Evolutionary conservation across 306 rosid species (phyloP), one percentile per base, ranked within the genome.

Genomic region (Calophaca sinica): DNA sequence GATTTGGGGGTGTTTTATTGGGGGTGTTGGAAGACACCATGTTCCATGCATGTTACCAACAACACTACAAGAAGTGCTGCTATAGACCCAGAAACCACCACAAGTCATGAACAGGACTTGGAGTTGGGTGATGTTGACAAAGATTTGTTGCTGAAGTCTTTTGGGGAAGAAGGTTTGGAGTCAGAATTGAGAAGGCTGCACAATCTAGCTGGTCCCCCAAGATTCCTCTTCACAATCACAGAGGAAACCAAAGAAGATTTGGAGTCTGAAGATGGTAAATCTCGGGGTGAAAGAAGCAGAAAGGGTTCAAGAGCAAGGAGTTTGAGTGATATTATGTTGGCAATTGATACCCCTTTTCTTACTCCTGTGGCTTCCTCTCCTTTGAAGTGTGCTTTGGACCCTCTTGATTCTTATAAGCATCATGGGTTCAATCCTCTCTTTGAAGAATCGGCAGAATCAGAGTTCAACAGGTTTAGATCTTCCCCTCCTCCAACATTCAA

Each of bases 171-270:
- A 62, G 50, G 87, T 65, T 86, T 91, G 50, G 97, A 91, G 6
- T 77, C 86, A 26, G 97, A 94, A 84, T 87, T 89, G 62, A 89
- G 88, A 93, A 91, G 97, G 86, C 86, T 94, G 75, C 96, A 94
- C 80, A 91, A 89, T 81, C 86, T 91, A 0, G 86, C 89, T 15
- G 97, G 98, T 36, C 98, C 96, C 7, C 97, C 96, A 0, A 88
- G 97, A 36, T 91, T 94, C 76, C 94, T 94, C 55, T 91, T 87
- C 89, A 86, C 98, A 73, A 94, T 94, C 70, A 88, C 85, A 53
- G 98, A 94, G 81, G 98, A 94, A 78, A 88, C 92, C 0, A 87
- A 78, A 73, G 98, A 94, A 63, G 98, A 94, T 83, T 84, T 94
- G 88, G 98, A 91, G 8, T 87, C 94, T 62, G 94, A 88, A 51